These are phyloP conservation scores for Apiospora phragmitis DNA, from an alignment of 2,329 filamentous ascomycete genomes.

Conservation along the genomic window DNA sequence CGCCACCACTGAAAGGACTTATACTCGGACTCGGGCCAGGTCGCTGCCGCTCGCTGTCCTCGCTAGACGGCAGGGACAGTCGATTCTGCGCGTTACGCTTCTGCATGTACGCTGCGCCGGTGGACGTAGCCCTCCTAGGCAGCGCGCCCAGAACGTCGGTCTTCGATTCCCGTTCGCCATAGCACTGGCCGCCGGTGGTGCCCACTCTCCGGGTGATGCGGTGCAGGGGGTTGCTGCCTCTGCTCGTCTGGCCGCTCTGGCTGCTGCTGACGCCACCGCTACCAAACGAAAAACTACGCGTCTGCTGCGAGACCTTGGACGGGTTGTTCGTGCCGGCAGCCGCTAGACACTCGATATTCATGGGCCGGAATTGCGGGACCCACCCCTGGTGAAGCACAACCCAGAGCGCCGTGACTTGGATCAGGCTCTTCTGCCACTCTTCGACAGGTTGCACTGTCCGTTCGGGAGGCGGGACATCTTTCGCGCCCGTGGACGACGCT, in stretches of 20 bases:
- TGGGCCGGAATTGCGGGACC: slow-evolving; percentile 37
- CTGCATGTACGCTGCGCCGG: slow-evolving; percentile 48
- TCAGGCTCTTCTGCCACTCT: slow-evolving; percentile 47
- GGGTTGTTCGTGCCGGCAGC: background rate
- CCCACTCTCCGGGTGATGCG: slow-evolving; percentile 15
- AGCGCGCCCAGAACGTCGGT: slow-evolving; percentile 8
- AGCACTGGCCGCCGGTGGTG: slow-evolving; percentile 17
- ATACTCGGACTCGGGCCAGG: slow-evolving; percentile 14
- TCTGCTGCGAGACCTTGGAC: background rate
- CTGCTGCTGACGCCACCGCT: slow-evolving; percentile 18
- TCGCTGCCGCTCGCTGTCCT: slow-evolving; percentile 14
- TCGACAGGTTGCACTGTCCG: slow-evolving; percentile 41
- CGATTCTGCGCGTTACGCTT: slow-evolving; percentile 28
- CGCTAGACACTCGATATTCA: slow-evolving; percentile 22
- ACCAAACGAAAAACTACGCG: slow-evolving; percentile 14
- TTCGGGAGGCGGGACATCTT: slow-evolving; percentile 21
- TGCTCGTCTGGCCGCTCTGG: slow-evolving; percentile 7
- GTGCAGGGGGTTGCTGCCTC: slow-evolving; percentile 16
- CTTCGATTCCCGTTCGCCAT: background rate
- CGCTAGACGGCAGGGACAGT: background rate
- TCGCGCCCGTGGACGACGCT: background rate
- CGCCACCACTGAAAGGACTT: background rate
- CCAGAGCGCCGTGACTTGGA: slow-evolving; percentile 53
- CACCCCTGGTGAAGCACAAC: slow-evolving; percentile 48
- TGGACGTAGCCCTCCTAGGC: slow-evolving; percentile 45